Evolutionary conservation across 805 yeast genomes (phyloP).

Genomic region (Yarrowia yakushimensis): DNA sequence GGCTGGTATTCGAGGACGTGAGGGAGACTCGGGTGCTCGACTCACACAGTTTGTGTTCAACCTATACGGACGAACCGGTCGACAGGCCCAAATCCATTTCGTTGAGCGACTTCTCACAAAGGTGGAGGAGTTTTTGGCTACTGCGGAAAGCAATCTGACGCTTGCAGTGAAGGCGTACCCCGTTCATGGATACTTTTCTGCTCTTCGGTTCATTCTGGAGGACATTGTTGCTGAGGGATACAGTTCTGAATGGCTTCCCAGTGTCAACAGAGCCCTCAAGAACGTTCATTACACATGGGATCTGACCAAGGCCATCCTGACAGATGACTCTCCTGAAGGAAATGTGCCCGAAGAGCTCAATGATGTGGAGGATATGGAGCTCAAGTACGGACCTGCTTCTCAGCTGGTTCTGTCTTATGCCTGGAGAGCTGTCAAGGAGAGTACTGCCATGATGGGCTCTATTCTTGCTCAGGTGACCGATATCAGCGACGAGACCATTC

Average conservation of each 20-base stretch:
- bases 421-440: constrained; percentile 82
- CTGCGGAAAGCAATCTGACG: constrained; percentile 41
- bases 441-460: constrained; percentile 52
- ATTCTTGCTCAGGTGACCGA: constrained; percentile 41
- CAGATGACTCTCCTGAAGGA: constrained; percentile 72
- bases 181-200: constrained; percentile 68
- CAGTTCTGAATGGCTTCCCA: constrained; percentile 33
- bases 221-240: constrained; percentile 30
- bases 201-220: constrained; percentile 49
- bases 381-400: constrained; percentile 39
- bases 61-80: constrained; percentile 36
- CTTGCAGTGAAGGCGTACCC: constrained; percentile 49
- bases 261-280: constrained; percentile 27
- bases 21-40: constrained; percentile 77
- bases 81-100: constrained; percentile 31
- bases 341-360: constrained; percentile 46
- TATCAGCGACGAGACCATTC: constrained; percentile 36
- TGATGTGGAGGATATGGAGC: constrained; percentile 32
- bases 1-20: constrained; percentile 49
- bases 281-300: constrained; percentile 44
- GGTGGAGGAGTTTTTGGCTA: constrained; percentile 39
- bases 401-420: constrained; percentile 57
- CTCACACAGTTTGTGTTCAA: constrained; percentile 51
- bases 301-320: constrained; percentile 47
- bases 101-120: constrained; percentile 38